Base-by-base conservation (phyloP, 2,329 filamentous ascomycete genomes). In the Colletotrichum sojae region DNA sequence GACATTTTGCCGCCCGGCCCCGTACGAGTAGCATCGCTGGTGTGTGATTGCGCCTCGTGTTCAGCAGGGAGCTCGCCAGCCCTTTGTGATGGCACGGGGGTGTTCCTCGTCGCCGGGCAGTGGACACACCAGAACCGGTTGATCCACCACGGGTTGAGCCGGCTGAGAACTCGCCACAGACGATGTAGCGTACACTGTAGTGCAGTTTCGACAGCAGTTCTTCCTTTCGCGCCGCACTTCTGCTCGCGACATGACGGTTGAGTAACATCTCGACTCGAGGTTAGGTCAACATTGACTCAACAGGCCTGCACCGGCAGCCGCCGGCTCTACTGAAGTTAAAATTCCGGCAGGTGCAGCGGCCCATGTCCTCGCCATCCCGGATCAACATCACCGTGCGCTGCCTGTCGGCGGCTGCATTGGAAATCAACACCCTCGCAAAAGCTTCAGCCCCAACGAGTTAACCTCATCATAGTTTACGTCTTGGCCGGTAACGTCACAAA, bases 1-100 rank as follows among this genome's bases (percentile, higher is more conserved):
- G 49, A 31, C 18, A 36, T 49, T n/a, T 66, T 43, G 62, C 66
- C 62, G 49, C 43, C 62, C 66, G 66, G 66, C 65, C 66, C 66
- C 66, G 62, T 69, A 55, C 40, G 18, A 57, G 54, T 59, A 51
- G 61, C 49, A 31, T 55, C 31, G 54, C 55, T 36, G 55, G 55
- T 45, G 54, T 22, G n/a, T 45, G 40, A 25, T 55, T 27, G 54
- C 46, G n/a, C 53, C 49, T 52, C 62, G 54, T 60, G 54, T 39
- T 18, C 43, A 22, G 31, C 66, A 60, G 45, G 49, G 61, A 46
- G 49, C 16, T 20, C 12, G 61, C 46, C 40, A 43, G 51, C 56
- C 55, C 46, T 15, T 59, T 36, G 31, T 36, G 31, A 69, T 49
- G 62, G 22, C 22, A 25, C 22, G 22, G 22, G 59, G 55, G 43